Base-by-base conservation (phyloP, 2,329 filamentous ascomycete species). In the Neonectria ditissima region DNA sequence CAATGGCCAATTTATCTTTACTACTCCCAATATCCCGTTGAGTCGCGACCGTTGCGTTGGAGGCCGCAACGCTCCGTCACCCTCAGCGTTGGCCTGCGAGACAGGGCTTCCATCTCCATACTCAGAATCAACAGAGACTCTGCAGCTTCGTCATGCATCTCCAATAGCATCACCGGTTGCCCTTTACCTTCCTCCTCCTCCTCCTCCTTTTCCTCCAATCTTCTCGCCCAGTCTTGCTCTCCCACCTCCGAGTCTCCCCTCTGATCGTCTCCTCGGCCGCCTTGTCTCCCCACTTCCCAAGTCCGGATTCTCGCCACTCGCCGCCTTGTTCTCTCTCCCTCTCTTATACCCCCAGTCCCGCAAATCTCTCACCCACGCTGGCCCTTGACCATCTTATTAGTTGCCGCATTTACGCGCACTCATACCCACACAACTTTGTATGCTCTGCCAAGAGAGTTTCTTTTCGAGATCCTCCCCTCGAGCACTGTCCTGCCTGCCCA, bases 71-170 rank as follows among this genome's bases (percentile, higher is more conserved):
- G 10, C 32, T 50, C 26, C 13, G n/a, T 20, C 47, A 50, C 32
- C 47, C 28, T 50, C 47, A 5, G 14, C 47, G 10, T 34, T n/a
- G 30, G 47, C 26, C 5, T 26, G 28, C 47, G n/a, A n/a, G n/a
- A 18, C n/a, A 37, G 5, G 5, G 34, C 34, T 10, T 20, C n/a
- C n/a, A 50, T 50, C 47, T 32, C 47, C 47, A 50, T 26, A 50
- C 47, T 34, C 47, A 50, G 47, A 50, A 18, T 39, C 28, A 32
- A 50, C 28, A 50, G 28, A 48, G 24, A 30, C 28, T 34, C 28
- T 28, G 24, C 41, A 65, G 39, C 45, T 45, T 62, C 66, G 64
- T 59, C 68, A 71, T 71, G 68, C 65, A 65, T 50, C 47, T 34
- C n/a, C 26, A 50, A 50, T 50, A 50, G 41, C 32, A 43, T 44